phyloP scores from a whole-genome alignment of 371 early-diverging fungal genomes.

The Sporodiniella umbellata region DNA sequence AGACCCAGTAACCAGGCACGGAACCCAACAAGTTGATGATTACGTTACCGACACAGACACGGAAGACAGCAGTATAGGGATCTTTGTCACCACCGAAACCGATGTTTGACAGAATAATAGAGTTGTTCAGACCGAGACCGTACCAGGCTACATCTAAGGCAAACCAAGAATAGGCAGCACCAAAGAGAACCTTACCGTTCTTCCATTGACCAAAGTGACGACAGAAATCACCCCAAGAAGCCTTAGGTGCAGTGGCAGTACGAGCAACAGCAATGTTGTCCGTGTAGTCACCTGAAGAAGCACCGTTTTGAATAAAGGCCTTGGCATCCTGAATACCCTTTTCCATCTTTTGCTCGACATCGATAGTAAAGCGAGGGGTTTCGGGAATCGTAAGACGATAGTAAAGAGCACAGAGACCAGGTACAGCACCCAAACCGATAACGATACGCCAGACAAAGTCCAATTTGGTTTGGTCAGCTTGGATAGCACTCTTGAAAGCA shows the following conservation, averaged over 20 bases:
- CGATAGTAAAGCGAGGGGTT: conserved; percentile 79
- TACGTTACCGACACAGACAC: conserved; percentile 65
- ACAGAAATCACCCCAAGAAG: conserved; percentile 57
- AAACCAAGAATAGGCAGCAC: conserved; percentile 66
- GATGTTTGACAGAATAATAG: conserved; percentile 63
- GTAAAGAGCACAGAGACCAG: conserved; percentile 59
- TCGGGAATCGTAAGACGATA: conserved; percentile 84
- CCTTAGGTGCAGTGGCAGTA: conserved; percentile 24
- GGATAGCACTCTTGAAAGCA: conserved; percentile 53
- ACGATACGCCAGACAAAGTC: conserved; percentile 81
- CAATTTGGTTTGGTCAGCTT: conserved; percentile 47
- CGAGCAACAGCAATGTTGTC: conserved; percentile 27
- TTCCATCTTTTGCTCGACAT: conserved; percentile 65
- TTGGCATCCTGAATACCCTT: conserved; percentile 55
- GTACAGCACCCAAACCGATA: conserved; percentile 70
- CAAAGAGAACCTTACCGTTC: conserved; percentile 56
- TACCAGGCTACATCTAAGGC: conserved; percentile 87
- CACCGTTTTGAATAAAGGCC: conserved; percentile 38
- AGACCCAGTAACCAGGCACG: conserved; percentile 85
- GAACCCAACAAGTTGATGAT: conserved; percentile 81
- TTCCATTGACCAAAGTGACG: conserved; percentile 55
- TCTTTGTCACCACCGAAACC: conserved; percentile 59
- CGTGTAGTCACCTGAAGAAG: conserved; percentile 31
- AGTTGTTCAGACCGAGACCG: conserved; percentile 80
- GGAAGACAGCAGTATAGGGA: conserved; percentile 51